Conservation (phyloP, 768 basidiomycete species). For the Tulasnella sp. region DNA sequence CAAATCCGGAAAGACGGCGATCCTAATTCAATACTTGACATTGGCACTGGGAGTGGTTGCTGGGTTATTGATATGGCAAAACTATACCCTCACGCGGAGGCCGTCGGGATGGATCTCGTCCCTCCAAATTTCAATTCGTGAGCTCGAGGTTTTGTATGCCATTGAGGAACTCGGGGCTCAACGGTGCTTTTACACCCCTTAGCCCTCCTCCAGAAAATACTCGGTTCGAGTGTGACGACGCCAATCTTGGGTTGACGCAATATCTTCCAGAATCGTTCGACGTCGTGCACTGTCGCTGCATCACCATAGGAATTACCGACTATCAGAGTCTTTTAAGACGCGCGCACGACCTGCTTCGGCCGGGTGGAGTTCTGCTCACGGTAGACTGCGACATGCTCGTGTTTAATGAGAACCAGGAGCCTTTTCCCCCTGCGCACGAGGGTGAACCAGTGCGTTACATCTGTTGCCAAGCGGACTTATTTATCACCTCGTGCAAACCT, state of each 20-base stretch:
- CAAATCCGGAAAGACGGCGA: not conserved
- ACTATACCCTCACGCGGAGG: slow-evolving; percentile 9
- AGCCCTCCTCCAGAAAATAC: not conserved
- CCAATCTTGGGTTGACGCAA: not conserved
- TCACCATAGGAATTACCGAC: slow-evolving; percentile 5
- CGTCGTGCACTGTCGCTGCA: slow-evolving; percentile 3
- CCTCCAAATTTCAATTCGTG: slow-evolving; percentile 13
- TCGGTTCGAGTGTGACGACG: slow-evolving; percentile 15
- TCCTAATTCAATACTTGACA: slow-evolving; percentile 5
- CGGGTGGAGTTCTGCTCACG: not conserved
- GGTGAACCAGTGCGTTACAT: slow-evolving; percentile 16
- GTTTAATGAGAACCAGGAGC: slow-evolving; percentile 3
- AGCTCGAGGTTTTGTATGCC: not conserved
- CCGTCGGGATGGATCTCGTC: not conserved
- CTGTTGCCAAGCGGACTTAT: not conserved
- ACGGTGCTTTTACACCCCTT: not conserved
- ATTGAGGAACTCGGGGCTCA: not conserved
- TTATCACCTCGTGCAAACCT: not conserved
- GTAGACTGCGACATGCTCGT: slow-evolving; percentile 9
- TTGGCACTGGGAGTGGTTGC: slow-evolving; percentile 16
- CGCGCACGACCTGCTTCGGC: not conserved
- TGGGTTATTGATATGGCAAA: slow-evolving; percentile 20
- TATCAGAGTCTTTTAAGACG: not conserved
- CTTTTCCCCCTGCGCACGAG: not conserved
- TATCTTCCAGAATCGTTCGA: slow-evolving; percentile 19